These are phyloP conservation scores for Blastobotrys buckinghamii DNA, from an alignment of 1,139 yeast species.

Conservation along the genomic window DNA sequence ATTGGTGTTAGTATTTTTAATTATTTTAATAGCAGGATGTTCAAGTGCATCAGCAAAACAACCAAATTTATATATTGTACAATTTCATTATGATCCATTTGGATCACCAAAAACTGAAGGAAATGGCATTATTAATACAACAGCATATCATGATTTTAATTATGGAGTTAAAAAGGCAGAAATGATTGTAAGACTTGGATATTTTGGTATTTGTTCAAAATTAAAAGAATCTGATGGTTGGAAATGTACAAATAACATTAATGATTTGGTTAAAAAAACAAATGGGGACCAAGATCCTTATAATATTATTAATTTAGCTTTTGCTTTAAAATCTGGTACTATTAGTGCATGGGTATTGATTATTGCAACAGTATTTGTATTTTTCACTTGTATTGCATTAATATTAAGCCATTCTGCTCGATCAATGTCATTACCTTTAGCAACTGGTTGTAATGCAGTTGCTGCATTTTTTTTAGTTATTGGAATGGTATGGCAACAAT, in stretches of 20 bases:
- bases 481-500: constrained; percentile 29
- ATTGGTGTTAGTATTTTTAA: constrained; percentile 20
- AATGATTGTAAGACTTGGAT: constrained; percentile 23
- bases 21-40: constrained; percentile 25
- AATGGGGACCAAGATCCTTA: constrained; percentile 20
- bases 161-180: constrained; percentile 13
- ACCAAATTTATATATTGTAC: constrained; percentile 22
- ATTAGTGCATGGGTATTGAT: constrained; percentile 21
- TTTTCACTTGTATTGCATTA: constrained; percentile 16
- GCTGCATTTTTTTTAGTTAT: constrained; percentile 21
- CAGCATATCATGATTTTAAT: constrained; percentile 19
- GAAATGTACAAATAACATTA: constrained; percentile 24
- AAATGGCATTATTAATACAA: constrained; percentile 21
- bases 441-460: constrained; percentile 17
- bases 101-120: constrained; percentile 15
- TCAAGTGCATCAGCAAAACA: constrained; percentile 18
- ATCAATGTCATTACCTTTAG: constrained; percentile 18
- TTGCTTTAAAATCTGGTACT: constrained; percentile 10
- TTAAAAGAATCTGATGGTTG: constrained; percentile 18
- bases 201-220: constrained; percentile 24
- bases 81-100: constrained; percentile 21
- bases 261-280: constrained; percentile 1
- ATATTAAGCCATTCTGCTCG: constrained; percentile 16
- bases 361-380: constrained; percentile 16
- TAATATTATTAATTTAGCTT: constrained; percentile 20